Evolutionary conservation across 208 protist genomes (phyloP).

Genomic region (Trypanosoma avium): DNA sequence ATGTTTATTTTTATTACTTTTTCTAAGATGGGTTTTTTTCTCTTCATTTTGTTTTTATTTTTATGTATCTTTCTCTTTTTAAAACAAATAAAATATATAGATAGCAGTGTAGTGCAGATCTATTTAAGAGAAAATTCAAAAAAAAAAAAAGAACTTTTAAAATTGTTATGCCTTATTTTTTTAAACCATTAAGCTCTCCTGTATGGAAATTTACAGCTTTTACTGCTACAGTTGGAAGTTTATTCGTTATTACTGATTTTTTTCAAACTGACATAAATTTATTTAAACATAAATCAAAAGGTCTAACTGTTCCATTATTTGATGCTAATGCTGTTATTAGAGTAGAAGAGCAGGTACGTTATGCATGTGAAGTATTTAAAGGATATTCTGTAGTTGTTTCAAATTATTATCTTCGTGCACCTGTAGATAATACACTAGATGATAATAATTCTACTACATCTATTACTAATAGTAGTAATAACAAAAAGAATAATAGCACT

Average conservation of each 20-base stretch:
- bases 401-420: constrained; percentile 59
- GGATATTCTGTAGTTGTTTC: constrained; percentile 79
- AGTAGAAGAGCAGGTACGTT: constrained; percentile 63
- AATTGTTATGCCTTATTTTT: constrained; percentile 19
- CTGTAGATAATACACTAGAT: neutral
- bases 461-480: neutral
- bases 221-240: neutral
- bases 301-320: constrained; percentile 47
- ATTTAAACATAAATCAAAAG: constrained; percentile 5
- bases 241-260: neutral
- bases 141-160: too few relatives aligned
- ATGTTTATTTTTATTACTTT: neutral
- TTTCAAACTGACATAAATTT: neutral
- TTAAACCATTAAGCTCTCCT: neutral
- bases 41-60: too few relatives aligned
- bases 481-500: neutral
- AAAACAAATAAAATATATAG: too few relatives aligned
- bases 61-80: too few relatives aligned
- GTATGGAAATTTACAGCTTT: neutral
- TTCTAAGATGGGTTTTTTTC: too few relatives aligned
- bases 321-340: constrained; percentile 32
- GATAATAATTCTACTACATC: too few relatives aligned
- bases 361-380: constrained; percentile 53
- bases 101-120: too few relatives aligned
- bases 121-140: too few relatives aligned